Conservation (phyloP, 441 rosid genomes). For the Viola pubescens region DNA sequence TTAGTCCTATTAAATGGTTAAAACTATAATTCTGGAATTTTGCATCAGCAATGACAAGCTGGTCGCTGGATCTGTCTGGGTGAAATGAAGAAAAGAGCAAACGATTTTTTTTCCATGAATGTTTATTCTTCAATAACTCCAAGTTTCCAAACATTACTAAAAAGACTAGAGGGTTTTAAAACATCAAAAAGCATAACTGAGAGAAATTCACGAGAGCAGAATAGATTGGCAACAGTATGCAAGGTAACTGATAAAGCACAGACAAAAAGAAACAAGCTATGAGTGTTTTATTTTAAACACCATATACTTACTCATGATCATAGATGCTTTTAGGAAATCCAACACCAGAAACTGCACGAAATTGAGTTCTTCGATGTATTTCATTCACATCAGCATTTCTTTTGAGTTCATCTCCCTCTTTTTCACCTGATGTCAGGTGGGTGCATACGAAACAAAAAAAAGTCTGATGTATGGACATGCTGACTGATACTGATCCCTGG, state of each 20-base stretch:
- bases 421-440: slow-evolving; percentile 79
- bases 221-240: slow-evolving; percentile 6
- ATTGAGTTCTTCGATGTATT: slow-evolving; percentile 64
- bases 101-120: too few relatives aligned
- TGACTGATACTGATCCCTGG: slow-evolving; percentile 90
- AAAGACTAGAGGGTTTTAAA: not conserved
- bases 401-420: slow-evolving; percentile 69
- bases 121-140: too few relatives aligned
- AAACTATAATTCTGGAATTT: too few relatives aligned
- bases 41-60: too few relatives aligned
- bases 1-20: too few relatives aligned
- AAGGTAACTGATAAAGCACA: not conserved
- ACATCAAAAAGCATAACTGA: not conserved
- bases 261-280: slow-evolving; percentile 1
- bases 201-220: not conserved
- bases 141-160: too few relatives aligned
- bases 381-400: slow-evolving; percentile 75
- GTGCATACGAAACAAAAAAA: slow-evolving; percentile 62
- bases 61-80: too few relatives aligned
- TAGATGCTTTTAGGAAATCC: slow-evolving; percentile 52
- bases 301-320: slow-evolving; percentile 64
- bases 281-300: slow-evolving; percentile 1
- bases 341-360: slow-evolving; percentile 40
- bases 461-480: slow-evolving; percentile 81
- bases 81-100: too few relatives aligned